Conservation (phyloP, 305 asterid species). For the Solanum hybrid region DNA sequence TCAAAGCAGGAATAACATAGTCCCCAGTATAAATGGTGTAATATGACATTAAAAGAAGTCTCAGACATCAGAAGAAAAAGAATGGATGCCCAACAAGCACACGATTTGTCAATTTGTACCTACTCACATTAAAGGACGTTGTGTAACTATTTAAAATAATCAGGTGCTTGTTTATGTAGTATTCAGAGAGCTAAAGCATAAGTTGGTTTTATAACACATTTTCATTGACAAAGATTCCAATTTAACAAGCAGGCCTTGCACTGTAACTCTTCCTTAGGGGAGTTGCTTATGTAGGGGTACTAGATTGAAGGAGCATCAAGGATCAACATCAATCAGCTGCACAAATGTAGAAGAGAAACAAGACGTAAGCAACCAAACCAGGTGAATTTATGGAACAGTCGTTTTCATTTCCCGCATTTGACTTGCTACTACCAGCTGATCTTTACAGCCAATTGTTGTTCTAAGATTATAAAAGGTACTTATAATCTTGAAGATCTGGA, state of each 20-base stretch:
- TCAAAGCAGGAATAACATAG: neutral
- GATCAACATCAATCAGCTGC: neutral
- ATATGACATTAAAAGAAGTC: neutral
- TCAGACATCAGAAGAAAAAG: neutral
- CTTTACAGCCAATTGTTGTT: neutral
- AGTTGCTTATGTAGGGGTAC: neutral
- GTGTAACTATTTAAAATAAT: neutral
- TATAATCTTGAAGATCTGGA: neutral
- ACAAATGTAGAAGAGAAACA: neutral
- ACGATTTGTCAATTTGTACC: neutral
- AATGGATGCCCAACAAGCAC: neutral
- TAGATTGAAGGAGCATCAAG: constrained; percentile 3
- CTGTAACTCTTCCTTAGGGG: neutral
- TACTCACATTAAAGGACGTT: neutral
- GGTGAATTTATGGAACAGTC: neutral
- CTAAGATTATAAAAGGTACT: neutral
- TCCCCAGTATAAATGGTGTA: neutral
- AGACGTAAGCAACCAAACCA: neutral
- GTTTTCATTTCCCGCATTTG: neutral
- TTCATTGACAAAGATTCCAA: neutral
- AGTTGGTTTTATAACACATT: neutral
- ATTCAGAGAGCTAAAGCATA: neutral
- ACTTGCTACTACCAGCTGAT: neutral
- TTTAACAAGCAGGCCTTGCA: neutral
- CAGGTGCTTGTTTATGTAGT: neutral